Evolutionary conservation across 2,329 filamentous ascomycete genomes (phyloP).

Genomic region (Penicillium sp.): DNA sequence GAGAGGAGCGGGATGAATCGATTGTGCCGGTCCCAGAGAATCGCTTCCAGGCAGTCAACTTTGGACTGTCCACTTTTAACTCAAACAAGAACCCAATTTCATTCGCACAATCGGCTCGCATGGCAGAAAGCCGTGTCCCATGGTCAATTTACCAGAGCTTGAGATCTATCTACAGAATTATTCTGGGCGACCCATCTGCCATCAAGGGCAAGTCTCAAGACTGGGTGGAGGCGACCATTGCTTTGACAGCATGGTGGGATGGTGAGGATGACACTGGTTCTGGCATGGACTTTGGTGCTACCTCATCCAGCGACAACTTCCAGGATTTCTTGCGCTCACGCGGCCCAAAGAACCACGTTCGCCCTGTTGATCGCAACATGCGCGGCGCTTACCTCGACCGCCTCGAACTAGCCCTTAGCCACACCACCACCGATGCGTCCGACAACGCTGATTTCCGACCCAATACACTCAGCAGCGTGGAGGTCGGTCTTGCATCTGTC

Average conservation of each 20-base stretch:
- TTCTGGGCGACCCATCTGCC: conserved; percentile 72
- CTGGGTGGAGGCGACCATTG: conserved; percentile 87
- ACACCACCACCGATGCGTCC: conserved; percentile 62
- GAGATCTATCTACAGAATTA: conserved; percentile 74
- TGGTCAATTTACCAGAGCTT: conserved; percentile 89
- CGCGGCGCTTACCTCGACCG: conserved; percentile 71
- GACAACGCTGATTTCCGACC: conserved; percentile 66
- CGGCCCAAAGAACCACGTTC: conserved; percentile 39
- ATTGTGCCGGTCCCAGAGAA: conserved; percentile 42
- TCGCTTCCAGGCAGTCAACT: conserved; percentile 50
- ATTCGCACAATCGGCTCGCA: conserved; percentile 65
- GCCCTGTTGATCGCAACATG: conserved; percentile 53
- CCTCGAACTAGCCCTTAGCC: conserved; percentile 67
- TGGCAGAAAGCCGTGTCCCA: conserved; percentile 81
- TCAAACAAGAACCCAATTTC: conserved; percentile 54
- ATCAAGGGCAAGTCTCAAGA: conserved; percentile 78
- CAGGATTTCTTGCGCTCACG: conserved; percentile 26
- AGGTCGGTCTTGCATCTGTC: conserved; percentile 77
- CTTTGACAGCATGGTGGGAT: conserved; percentile 88
- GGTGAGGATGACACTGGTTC: conserved; percentile 63
- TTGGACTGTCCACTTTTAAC: conserved; percentile 44
- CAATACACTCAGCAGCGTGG: conserved; percentile 71
- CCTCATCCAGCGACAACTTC: conserved; percentile 20
- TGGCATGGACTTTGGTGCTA: conserved; percentile 26
- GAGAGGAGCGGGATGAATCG: conserved; percentile 54